These are phyloP conservation scores for Chytridium lagenaria DNA, from an alignment of 371 early-diverging fungal genomes.

Conservation along the genomic window DNA sequence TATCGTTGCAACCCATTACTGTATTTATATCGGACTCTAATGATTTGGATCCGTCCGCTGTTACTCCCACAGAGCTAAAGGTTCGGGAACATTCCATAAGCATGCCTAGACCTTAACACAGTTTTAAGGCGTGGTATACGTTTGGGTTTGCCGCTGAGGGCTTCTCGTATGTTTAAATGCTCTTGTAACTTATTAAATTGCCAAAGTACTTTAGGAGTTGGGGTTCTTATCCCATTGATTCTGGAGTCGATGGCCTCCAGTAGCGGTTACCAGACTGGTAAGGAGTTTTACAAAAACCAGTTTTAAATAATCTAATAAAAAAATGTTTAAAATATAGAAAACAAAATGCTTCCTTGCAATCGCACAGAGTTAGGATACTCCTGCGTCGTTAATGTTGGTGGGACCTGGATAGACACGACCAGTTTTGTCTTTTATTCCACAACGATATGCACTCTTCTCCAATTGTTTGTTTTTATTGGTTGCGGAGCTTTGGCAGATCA, in stretches of 20 bases:
- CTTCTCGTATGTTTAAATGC: neutral
- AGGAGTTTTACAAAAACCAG: neutral
- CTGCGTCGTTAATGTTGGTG: slow-evolving; percentile 61
- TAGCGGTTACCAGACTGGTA: neutral
- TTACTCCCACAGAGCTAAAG: slow-evolving; percentile 23
- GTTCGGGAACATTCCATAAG: neutral
- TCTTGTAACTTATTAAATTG: neutral
- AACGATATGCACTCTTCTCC: slow-evolving; percentile 61
- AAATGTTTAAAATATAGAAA: neutral
- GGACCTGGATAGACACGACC: slow-evolving; percentile 56
- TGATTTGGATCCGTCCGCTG: slow-evolving; percentile 19
- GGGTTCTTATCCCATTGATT: slow-evolving; percentile 57
- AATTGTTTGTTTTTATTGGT: slow-evolving; percentile 63
- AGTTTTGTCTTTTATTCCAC: slow-evolving; percentile 62
- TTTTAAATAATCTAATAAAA: neutral
- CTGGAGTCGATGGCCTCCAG: slow-evolving; percentile 49
- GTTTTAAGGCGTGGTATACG: slow-evolving; percentile 25
- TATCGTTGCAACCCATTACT: neutral
- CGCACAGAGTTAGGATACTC: slow-evolving; percentile 22
- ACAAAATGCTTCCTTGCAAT: slow-evolving; percentile 41
- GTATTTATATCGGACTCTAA: slow-evolving; percentile 11
- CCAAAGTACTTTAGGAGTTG: slow-evolving; percentile 20
- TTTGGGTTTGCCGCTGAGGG: slow-evolving; percentile 15
- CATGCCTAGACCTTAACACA: neutral
- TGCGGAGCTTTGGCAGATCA: slow-evolving; percentile 68